Evolutionary conservation across 1,284 basidiomycete genomes (phyloP).

Genomic region (Calocybe gambosa): DNA sequence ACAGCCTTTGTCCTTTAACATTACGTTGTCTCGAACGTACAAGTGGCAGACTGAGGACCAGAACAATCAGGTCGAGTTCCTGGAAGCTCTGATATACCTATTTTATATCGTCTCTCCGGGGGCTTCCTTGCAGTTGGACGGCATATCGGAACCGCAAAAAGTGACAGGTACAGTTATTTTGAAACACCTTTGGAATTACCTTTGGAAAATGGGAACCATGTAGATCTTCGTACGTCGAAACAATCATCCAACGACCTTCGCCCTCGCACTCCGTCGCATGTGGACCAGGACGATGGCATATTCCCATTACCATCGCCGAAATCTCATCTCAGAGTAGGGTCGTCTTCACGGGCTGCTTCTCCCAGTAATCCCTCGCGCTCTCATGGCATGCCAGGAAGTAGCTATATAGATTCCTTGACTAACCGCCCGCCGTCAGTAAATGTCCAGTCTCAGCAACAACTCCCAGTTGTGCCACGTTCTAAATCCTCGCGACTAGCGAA

Average conservation of each 20-base stretch:
- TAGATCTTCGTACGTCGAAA: constrained; percentile 8
- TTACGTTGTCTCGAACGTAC: constrained; percentile 83
- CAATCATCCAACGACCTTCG: constrained; percentile 14
- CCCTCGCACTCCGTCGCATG: constrained; percentile 15
- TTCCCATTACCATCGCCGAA: constrained; percentile 8
- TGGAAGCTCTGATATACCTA: constrained; percentile 64
- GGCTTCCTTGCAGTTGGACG: constrained; percentile 46
- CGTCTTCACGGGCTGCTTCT: constrained; percentile 31
- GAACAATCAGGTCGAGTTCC: constrained; percentile 67
- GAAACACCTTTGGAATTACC: not conserved
- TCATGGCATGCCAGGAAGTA: constrained; percentile 18
- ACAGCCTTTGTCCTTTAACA: constrained; percentile 66
- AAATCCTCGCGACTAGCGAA: constrained; percentile 20
- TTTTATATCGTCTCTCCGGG: constrained; percentile 58
- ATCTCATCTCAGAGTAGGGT: constrained; percentile 16
- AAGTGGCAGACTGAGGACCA: constrained; percentile 79
- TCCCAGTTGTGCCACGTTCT: constrained; percentile 5
- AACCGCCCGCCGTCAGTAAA: constrained; percentile 17
- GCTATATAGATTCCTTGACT: constrained; percentile 16
- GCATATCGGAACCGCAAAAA: constrained; percentile 40
- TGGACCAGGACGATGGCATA: constrained; percentile 11
- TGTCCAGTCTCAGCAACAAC: constrained; percentile 8
- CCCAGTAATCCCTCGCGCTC: constrained; percentile 23
- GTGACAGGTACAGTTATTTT: constrained; percentile 26
- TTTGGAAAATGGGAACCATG: not conserved